Evolutionary conservation across 148 eudicot species (phyloP).

Genomic region (Euryodendron excelsum): DNA sequence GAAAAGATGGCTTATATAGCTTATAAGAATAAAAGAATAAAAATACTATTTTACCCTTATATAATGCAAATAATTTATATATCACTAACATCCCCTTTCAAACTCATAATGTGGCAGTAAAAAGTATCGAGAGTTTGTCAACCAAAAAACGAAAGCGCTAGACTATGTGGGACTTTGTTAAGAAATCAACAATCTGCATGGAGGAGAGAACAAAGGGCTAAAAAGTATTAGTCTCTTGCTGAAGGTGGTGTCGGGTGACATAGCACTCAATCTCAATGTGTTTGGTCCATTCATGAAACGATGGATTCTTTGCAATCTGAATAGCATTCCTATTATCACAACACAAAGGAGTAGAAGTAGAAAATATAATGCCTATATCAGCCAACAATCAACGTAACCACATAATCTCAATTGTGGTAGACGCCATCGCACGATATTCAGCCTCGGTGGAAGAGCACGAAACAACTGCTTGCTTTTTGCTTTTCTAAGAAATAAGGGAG

Average conservation of each 20-base stretch:
- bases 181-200: too few species aligned
- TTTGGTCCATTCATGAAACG: background rate
- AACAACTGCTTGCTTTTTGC: background rate
- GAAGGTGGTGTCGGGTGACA: background rate
- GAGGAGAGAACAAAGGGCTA: conserved; percentile 6
- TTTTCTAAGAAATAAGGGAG: conserved; percentile 1
- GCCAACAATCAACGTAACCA: conserved; percentile 5
- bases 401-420: conserved; percentile 5
- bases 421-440: background rate
- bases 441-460: background rate
- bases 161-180: too few species aligned
- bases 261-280: conserved; percentile 12
- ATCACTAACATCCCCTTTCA: too few species aligned
- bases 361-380: background rate
- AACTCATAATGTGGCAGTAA: too few species aligned
- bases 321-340: background rate
- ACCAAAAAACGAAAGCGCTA: too few species aligned
- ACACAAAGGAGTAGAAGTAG: background rate
- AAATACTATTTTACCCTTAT: too few species aligned
- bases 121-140: too few species aligned
- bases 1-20: too few species aligned
- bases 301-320: too few species aligned
- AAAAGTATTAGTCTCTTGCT: background rate
- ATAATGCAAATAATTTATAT: too few species aligned
- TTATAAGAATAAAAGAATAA: too few species aligned